A percentile compares a stretch with the other conserved stretches of the same genome.
phyloP scores from a whole-genome alignment of 2,329 filamentous ascomycete genomes.

The Alternaria conjuncta region DNA sequence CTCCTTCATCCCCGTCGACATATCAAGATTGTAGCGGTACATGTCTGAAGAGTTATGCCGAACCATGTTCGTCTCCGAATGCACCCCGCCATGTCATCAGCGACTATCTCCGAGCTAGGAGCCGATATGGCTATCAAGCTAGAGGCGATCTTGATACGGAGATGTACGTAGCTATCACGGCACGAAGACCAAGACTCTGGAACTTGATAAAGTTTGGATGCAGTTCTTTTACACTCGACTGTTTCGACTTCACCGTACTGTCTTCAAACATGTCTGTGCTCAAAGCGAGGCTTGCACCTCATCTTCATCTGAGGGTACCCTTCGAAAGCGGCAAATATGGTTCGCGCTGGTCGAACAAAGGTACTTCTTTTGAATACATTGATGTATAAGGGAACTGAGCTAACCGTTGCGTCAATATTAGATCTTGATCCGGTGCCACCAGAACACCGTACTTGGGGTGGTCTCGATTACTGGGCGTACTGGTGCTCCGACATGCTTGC shows the following conservation, averaged over 20 bases:
- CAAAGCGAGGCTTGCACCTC: conserved; percentile 48
- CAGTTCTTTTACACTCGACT: neutral
- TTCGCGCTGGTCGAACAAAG: conserved; percentile 58
- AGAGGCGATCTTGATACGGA: neutral
- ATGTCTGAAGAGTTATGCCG: neutral
- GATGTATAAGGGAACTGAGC: neutral
- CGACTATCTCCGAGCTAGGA: conserved; percentile 17
- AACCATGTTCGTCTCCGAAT: neutral
- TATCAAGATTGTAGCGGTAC: neutral
- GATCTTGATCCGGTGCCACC: conserved; percentile 51
- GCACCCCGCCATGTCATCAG: conserved; percentile 14
- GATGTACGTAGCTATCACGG: neutral
- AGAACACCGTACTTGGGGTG: conserved; percentile 55
- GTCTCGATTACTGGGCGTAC: conserved; percentile 55
- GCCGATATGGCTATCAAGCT: neutral
- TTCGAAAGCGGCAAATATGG: conserved; percentile 50
- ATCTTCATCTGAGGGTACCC: conserved; percentile 48
- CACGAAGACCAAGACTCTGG: neutral
- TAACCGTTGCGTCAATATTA: neutral
- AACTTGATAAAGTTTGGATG: neutral
- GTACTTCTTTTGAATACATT: conserved; percentile 15
- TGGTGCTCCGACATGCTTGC: conserved; percentile 58
- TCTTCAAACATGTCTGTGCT: conserved; percentile 38
- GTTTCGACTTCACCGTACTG: neutral
- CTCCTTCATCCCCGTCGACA: neutral